Evolutionary conservation across 1,284 basidiomycete species (phyloP).

Genomic region (Cryptococcus maquisensis): DNA sequence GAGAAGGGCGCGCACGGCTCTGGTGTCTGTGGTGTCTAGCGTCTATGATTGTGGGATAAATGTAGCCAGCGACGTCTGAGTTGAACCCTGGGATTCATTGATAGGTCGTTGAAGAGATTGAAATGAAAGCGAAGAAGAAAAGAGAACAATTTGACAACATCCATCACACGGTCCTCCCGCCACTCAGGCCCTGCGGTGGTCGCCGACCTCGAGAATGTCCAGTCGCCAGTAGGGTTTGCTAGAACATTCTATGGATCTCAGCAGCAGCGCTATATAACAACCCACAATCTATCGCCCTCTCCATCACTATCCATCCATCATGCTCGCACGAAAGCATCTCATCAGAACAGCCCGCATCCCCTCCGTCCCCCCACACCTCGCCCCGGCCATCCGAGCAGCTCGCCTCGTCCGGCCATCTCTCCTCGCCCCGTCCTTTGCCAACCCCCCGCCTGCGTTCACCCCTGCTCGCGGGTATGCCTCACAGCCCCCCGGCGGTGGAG

Average conservation of each 20-base stretch:
- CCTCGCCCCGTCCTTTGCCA: neutral
- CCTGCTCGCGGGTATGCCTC: constrained; percentile 21
- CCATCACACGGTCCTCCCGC: too few relatives aligned
- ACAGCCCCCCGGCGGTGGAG: constrained; percentile 21
- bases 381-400: constrained; percentile 1
- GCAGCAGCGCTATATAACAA: neutral
- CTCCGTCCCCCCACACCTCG: constrained; percentile 1
- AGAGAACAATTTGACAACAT: too few relatives aligned
- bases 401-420: constrained; percentile 5
- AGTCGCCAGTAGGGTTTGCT: neutral
- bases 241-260: neutral
- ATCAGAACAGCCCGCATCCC: constrained; percentile 10
- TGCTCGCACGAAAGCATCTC: constrained; percentile 18
- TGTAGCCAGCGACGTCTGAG: too few relatives aligned
- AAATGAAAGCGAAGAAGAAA: too few relatives aligned
- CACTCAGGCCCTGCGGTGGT: too few relatives aligned
- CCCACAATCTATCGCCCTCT: neutral
- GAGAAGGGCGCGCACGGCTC: too few relatives aligned
- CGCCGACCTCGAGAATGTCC: neutral
- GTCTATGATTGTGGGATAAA: too few relatives aligned
- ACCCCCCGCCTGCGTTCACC: neutral
- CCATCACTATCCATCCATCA: neutral
- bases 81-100: too few relatives aligned
- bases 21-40: too few relatives aligned
- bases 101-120: too few relatives aligned